Evolutionary conservation across 2,329 filamentous ascomycete genomes (phyloP), one percentile per base, ranked within the genome.

Genomic region (Botrytis cinerea): DNA sequence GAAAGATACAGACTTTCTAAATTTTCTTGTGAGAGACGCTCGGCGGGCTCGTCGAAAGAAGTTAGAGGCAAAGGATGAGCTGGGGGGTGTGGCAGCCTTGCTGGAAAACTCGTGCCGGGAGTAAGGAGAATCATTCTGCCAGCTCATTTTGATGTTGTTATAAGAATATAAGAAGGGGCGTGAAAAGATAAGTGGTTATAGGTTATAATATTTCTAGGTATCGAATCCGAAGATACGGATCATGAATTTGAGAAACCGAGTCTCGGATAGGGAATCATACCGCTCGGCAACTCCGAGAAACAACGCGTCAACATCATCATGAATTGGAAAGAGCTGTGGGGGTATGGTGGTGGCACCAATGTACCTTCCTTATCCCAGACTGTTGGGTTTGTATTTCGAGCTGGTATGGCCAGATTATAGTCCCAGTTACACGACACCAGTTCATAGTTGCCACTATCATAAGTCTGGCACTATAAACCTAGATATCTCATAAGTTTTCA

Each of bases 1-100:
- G 45, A 63, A 61, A 7, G 73, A 74, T 51, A 59, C 64, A 9
- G 66, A 72, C 40, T 72, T 59, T 63, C 63, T 60, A 28, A 45
- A 59, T 22, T 38, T 67, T 25, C 64, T 67, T 70, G 60, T 74
- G 25, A 68, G 71, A 38, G 71, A 59, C 28, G 71, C 71, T 32
- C 64, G 63, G 32, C 71, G 71, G 40, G 66, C 64, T 22, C 71
- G 63, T 40, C 57, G 51, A 22, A 70, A 70, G 61, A 73, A 40
- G 6, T 70, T 70, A 22, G 64, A 70, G 43, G 40, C 28, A 25
- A 35, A 40, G 35, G 54, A 51, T 22, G 64, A 61, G 32, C 45
- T 61, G 8, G 51, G 38, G 25, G 32, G 35, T 48, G 43, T 8
- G 40, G 62, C 4, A 12, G 16, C 10, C 18, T 40, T 46, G 38